These are phyloP conservation scores for Kodamaea neixiangensis DNA, from an alignment of 805 yeast genomes.

Conservation along the genomic window DNA sequence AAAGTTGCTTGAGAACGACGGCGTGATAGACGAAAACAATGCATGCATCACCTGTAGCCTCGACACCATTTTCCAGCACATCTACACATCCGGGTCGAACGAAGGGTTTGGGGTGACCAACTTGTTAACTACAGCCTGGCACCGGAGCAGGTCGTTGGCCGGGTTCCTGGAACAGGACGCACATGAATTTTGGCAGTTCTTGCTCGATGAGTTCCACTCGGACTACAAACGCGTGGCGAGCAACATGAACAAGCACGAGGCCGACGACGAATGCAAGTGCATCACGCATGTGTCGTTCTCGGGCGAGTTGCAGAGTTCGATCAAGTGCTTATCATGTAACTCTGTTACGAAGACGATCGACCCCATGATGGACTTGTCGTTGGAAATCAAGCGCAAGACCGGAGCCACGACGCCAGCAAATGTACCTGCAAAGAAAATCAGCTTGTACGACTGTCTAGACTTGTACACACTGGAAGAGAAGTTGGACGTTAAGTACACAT, in stretches of 20 bases:
- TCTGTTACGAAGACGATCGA: conserved; percentile 71
- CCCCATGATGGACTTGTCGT: conserved; percentile 85
- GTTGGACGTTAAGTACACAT: conserved; percentile 71
- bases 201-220: conserved; percentile 79
- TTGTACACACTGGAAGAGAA: conserved; percentile 78
- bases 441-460: conserved; percentile 65
- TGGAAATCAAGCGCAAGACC: conserved; percentile 54
- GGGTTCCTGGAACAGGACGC: conserved; percentile 99
- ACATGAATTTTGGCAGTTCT: conserved; percentile 94
- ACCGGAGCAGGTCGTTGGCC: conserved; percentile 77
- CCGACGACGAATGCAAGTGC: conserved; percentile 58
- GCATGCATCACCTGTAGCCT: conserved; percentile 84
- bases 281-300: conserved; percentile 80
- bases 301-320: conserved; percentile 79
- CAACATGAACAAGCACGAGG: conserved; percentile 8
- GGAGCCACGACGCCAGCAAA: conserved; percentile 15
- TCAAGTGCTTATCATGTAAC: conserved; percentile 70
- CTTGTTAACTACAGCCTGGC: conserved; percentile 84
- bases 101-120: conserved; percentile 82
- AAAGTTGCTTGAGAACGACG: conserved; percentile 14
- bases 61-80: conserved; percentile 73
- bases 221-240: conserved; percentile 28
- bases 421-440: conserved; percentile 16
- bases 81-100: conserved; percentile 62
- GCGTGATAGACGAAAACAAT: conserved; percentile 27